A percentile compares a stretch with the other conserved stretches of the same genome.
phyloP scores from a whole-genome alignment of 495 filamentous ascomycete genomes.

The Aspergillus homomorphus region DNA sequence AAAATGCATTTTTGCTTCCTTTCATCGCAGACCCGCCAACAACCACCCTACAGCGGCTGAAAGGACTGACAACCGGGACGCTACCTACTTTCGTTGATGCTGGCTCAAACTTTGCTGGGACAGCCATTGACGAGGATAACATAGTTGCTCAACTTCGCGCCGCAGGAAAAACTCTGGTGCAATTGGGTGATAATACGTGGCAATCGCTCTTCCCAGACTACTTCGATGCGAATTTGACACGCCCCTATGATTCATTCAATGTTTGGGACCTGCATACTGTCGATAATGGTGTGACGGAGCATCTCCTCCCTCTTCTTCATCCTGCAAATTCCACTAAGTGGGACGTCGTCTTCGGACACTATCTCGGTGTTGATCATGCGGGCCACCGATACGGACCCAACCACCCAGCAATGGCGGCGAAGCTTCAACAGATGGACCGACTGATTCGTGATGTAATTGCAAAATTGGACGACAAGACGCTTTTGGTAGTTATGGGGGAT shows the following conservation, averaged over 20 bases:
- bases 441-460: conserved; percentile 70
- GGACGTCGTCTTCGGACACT: conserved; percentile 92
- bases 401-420: conserved; percentile 85
- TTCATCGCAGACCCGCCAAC: conserved; percentile 98
- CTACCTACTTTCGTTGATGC: conserved; percentile 91
- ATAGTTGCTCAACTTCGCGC: conserved; percentile 76
- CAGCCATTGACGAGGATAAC: conserved; percentile 97
- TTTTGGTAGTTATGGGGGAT: conserved; percentile 95
- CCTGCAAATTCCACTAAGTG: conserved; percentile 63
- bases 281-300: conserved; percentile 91
- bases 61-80: conserved; percentile 93
- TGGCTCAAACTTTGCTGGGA: conserved; percentile 93
- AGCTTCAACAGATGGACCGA: conserved; percentile 86
- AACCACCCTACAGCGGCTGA: conserved; percentile 84
- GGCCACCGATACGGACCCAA: conserved; percentile 94
- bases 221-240: conserved; percentile 80
- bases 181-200: conserved; percentile 97
- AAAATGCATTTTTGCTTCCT: conserved; percentile 83
- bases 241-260: conserved; percentile 92
- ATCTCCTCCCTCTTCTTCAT: conserved; percentile 80
- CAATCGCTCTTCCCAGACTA: conserved; percentile 85
- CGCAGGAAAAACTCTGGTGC: conserved; percentile 81
- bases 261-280: conserved; percentile 98
- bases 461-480: conserved; percentile 74
- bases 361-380: conserved; percentile 94